Conservation (phyloP, 305 asterid species). For the Fraxinus dipetala region DNA sequence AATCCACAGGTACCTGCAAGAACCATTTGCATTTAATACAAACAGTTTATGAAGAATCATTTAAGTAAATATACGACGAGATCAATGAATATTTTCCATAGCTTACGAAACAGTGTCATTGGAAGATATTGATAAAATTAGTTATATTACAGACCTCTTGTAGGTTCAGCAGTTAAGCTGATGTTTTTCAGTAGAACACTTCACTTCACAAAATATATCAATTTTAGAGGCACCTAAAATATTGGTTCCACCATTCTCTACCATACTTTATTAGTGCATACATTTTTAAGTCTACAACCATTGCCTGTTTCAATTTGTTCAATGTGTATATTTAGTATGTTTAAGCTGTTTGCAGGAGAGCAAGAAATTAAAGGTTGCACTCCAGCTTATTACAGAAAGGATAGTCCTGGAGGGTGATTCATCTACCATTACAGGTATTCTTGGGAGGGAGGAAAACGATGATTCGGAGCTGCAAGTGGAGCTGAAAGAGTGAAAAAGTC, state of each 20-base stretch:
- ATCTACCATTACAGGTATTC: neutral
- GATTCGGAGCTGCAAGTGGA: neutral
- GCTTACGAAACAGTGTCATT: neutral
- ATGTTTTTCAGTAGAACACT: neutral
- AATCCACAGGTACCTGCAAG: conserved; percentile 84
- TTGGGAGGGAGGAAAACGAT: neutral
- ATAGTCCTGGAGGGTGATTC: neutral
- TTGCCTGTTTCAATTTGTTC: neutral
- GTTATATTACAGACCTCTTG: neutral
- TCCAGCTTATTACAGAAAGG: neutral
- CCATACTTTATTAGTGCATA: neutral
- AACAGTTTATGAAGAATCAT: neutral
- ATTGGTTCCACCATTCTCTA: neutral
- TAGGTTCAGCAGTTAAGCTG: neutral
- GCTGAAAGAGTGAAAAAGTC: neutral
- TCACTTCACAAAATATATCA: neutral
- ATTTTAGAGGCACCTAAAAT: neutral
- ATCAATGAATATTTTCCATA: neutral
- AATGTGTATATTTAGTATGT: neutral
- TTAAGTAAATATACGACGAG: neutral
- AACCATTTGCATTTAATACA: conserved; percentile 2
- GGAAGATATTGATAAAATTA: neutral
- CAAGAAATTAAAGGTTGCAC: neutral
- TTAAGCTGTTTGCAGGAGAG: neutral
- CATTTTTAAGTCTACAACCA: neutral